Conservation (phyloP, 306 rosid genomes). For the Prunus davidiana region DNA sequence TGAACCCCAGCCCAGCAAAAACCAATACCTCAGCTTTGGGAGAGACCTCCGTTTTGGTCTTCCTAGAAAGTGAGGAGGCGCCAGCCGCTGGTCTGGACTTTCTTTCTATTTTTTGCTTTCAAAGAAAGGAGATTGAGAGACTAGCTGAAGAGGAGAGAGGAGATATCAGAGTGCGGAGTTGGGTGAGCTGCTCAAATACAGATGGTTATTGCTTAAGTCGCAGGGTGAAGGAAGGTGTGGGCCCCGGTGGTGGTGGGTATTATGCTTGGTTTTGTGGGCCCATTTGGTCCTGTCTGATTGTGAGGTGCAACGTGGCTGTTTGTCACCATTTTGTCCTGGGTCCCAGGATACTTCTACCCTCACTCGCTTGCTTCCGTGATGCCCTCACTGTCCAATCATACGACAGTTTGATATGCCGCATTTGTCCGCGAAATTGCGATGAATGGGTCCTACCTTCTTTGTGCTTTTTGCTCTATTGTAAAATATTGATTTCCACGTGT, state of each 20-base stretch:
- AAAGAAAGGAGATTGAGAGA: not conserved
- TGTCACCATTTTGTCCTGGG: constrained; percentile 11
- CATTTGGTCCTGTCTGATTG: constrained; percentile 7
- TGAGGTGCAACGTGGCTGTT: constrained; percentile 20
- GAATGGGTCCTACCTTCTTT: not conserved
- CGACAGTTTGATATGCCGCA: not conserved
- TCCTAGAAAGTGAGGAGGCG: no score
- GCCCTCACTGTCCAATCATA: constrained; percentile 4
- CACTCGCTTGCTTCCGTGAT: not conserved
- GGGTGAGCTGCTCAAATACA: not conserved
- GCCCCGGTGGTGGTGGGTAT: not conserved
- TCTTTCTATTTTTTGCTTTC: no score
- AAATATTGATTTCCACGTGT: no score
- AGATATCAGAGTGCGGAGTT: not conserved
- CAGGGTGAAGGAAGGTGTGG: not conserved
- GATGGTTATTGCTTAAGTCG: not conserved
- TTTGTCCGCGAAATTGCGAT: not conserved
- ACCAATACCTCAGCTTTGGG: no score
- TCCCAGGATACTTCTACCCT: not conserved
- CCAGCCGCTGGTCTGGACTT: no score
- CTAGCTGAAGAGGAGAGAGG: not conserved
- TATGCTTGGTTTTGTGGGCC: not conserved
- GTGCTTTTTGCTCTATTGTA: not conserved
- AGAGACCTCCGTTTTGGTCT: no score
- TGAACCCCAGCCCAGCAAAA: not conserved